phyloP scores from a whole-genome alignment of 768 basidiomycete genomes.

The Lyophyllum atratum region DNA sequence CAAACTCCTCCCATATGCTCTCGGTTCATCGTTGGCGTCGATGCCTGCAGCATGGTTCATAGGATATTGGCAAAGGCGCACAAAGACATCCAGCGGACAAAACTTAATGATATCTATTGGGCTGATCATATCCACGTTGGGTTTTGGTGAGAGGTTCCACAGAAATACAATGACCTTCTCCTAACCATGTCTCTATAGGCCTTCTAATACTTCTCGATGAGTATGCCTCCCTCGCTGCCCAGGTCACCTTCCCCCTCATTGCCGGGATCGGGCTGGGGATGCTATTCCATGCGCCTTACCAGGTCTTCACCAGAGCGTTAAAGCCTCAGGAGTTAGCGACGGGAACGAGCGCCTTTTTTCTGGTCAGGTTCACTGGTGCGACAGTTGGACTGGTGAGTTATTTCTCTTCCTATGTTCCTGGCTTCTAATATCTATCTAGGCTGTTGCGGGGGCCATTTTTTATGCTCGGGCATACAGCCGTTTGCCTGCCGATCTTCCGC shows the following conservation, averaged over 20 bases:
- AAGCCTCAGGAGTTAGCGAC: conserved; percentile 69
- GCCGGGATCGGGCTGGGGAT: conserved; percentile 81
- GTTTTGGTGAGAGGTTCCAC: conserved; percentile 59
- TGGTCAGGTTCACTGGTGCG: conserved; percentile 85
- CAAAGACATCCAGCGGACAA: conserved; percentile 60
- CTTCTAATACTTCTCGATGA: conserved; percentile 66
- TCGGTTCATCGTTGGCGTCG: conserved; percentile 82
- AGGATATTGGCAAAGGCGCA: conserved; percentile 60
- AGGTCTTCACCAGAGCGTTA: conserved; percentile 70
- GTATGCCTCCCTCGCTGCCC: conserved; percentile 41
- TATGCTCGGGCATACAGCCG: conserved; percentile 49
- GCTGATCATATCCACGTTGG: conserved; percentile 63
- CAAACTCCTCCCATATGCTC: conserved; percentile 79
- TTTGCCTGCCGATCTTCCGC: conserved; percentile 49
- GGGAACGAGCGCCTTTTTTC: conserved; percentile 85
- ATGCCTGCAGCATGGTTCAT: conserved; percentile 88
- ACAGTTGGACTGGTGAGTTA: conserved; percentile 73
- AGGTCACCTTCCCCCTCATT: conserved; percentile 64
- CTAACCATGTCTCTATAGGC: conserved; percentile 41
- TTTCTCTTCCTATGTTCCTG: background rate
- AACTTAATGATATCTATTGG: conserved; percentile 66
- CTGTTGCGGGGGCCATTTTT: conserved; percentile 77
- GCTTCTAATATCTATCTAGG: conserved; percentile 42
- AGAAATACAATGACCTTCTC: background rate
- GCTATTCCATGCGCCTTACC: conserved; percentile 85